Percentiles rank a stretch among this genome's conserved stretches.
phyloP scores from a whole-genome alignment of 2,329 filamentous ascomycete genomes.

The Microdochium paspali region DNA sequence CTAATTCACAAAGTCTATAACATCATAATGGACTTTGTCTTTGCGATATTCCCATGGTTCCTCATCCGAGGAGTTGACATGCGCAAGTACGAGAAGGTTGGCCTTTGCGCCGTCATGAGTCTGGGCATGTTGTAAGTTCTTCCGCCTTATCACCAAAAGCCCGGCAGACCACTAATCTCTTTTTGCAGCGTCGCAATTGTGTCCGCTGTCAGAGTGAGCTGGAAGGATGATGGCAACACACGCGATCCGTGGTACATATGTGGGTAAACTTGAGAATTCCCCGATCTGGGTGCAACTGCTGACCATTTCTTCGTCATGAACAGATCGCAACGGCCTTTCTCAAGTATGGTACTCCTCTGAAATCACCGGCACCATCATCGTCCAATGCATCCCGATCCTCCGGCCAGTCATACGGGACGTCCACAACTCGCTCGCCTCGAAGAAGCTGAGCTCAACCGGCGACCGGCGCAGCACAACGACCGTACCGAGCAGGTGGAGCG shows the following conservation, averaged over 20 bases:
- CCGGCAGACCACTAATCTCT: neutral
- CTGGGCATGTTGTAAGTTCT: conserved; percentile 29
- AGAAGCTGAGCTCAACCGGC: conserved; percentile 1
- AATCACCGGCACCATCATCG: conserved; percentile 43
- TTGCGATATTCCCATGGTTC: conserved; percentile 39
- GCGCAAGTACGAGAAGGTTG: conserved; percentile 36
- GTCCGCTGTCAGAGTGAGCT: conserved; percentile 34
- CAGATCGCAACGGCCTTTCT: conserved; percentile 31
- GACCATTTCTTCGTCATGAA: neutral
- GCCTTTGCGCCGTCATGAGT: conserved; percentile 38
- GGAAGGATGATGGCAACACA: conserved; percentile 37
- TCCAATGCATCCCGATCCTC: conserved; percentile 42
- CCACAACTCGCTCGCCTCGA: conserved; percentile 25
- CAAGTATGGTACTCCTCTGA: conserved; percentile 42
- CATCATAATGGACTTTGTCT: conserved; percentile 41
- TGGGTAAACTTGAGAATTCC: conserved; percentile 7
- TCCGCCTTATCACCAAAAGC: neutral
- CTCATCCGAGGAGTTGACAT: conserved; percentile 38
- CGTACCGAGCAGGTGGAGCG: neutral
- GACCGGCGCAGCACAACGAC: neutral
- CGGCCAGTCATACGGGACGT: conserved; percentile 35
- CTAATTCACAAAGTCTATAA: too few species aligned
- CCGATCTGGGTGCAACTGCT: neutral
- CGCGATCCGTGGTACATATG: conserved; percentile 37
- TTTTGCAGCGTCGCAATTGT: conserved; percentile 22